Base-by-base conservation (phyloP, 108 stramenopile species). In the Ochromonas danica region DNA sequence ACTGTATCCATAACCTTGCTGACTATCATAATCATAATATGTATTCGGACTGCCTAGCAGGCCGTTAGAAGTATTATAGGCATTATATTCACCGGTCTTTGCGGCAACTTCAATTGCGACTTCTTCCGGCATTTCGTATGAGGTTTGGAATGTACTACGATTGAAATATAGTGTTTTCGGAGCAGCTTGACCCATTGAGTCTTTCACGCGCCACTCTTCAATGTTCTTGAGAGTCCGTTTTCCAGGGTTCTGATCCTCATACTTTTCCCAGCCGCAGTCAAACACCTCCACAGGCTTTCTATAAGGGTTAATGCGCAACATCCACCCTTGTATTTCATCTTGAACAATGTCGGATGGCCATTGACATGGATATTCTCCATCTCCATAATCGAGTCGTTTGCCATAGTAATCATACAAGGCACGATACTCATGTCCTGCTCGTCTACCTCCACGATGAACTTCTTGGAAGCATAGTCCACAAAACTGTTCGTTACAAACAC, bases 401-500 rank as follows among this genome's bases (percentile, higher is more conserved):
- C 81, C 88, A 65, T 88, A 90, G 79, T 72, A 86, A 62, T 90
- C 89, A 81, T 88, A 89, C 1, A 90, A 60, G 0, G 87, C 81
- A n/a, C 89, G 71, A 63, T 85, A 90, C 17, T 80, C 39, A 72
- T 90, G 89, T 0, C 41, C 39, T 41, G 39, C 36, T 10, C 89
- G 85, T n/a, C 82, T 79, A 0, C 89, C 89, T 28, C 89, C 89
- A 33, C 39, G 61, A 60, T 89, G 89, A 57, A 89, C 88, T 82
- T 83, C 35, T 31, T 61, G 43, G 62, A 45, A 88, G 71, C 91
- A 93, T 1, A 70, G 61, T 61, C 79, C 79, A 77, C 91, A 92
- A 77, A 86, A 93, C 85, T 81, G 90, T 65, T 93, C 93, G 27
- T 80, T 79, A 71, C 91, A 92, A 61, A 81, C 79, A 22, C 72